Evolutionary conservation across 2,329 filamentous ascomycete genomes (phyloP).

Genomic region (Zarea fungicola): DNA sequence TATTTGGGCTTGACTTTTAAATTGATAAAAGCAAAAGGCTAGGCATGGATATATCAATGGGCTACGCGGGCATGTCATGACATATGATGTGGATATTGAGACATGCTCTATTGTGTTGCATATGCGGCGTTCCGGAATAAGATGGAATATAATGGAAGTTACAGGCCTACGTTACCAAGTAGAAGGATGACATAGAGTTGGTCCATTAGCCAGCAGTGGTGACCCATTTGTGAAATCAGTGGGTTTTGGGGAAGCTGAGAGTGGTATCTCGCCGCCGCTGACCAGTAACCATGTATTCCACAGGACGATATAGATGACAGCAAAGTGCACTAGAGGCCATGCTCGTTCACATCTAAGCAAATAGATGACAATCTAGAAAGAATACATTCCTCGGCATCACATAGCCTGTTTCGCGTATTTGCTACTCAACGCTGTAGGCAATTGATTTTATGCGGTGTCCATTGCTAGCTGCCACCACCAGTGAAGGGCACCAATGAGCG

Average conservation of each 20-base stretch:
- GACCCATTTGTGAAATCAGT: background rate
- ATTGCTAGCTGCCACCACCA: too few species aligned
- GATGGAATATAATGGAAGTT: constrained; percentile 32
- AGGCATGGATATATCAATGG: constrained; percentile 3
- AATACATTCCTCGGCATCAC: too few species aligned
- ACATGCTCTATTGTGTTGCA: constrained; percentile 31
- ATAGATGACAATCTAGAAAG: too few species aligned
- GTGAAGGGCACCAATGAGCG: too few species aligned
- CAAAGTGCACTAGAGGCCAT: too few species aligned
- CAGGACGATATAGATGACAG: too few species aligned
- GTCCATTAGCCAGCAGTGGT: background rate
- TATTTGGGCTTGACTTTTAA: background rate
- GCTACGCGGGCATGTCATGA: constrained; percentile 3
- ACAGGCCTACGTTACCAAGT: constrained; percentile 31
- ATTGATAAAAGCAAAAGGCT: constrained; percentile 1
- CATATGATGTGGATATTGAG: background rate
- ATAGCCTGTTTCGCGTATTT: too few species aligned
- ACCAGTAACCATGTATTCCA: too few species aligned
- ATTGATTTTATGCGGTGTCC: too few species aligned
- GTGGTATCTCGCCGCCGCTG: too few species aligned
- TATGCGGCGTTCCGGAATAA: constrained; percentile 37
- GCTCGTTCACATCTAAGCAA: too few species aligned
- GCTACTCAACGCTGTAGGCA: too few species aligned
- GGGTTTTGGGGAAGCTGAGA: background rate
- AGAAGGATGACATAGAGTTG: constrained; percentile 7